Evolutionary conservation across 495 filamentous ascomycete genomes (phyloP), one percentile per base, ranked within the genome.

Genomic region (Penicillium roqueforti): DNA sequence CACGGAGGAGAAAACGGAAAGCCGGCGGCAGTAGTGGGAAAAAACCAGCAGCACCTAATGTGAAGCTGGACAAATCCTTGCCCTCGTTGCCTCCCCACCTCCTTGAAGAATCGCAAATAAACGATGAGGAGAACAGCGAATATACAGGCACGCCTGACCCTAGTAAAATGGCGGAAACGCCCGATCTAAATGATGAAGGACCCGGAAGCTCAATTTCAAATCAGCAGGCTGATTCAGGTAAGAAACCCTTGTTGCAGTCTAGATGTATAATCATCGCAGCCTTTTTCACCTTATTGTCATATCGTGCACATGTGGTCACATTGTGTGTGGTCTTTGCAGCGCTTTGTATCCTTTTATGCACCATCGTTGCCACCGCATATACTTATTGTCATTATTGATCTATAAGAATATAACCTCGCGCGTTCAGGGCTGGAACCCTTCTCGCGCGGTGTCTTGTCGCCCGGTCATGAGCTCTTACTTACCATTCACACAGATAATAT

Each of bases 61-160:
- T 87, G 71, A 83, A 92, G 45, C 78, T 89, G 28, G 92, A 99
- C 70, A 99, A 99, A 62, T 95, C 91, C 9, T 79, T 98, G 10
- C 93, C 93, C 6, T 93, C 93, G 42, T 76, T 97, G 34, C 93
- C 93, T 32, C 90, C 89, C 7, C 87, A 79, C 65, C 86, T 83
- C 63, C 84, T 82, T 20, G 77, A 86, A 20, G 77, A 82, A 40
- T 75, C 77, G 3, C 81, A 80, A 18, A 83, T 88, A 28, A 73
- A 80, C n/a, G 87, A 88, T 23, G 86, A 87, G 32, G 81, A 85
- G 7, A 63, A 70, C 1, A 76, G 74, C 22, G 89, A 92, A 23
- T 88, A 86, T 61, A 71, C 71, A 8, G 88, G 90, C 26, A 83
- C 83, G 8, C 81, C 86, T 25, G 89, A 95, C 31, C 14, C 28